Conservation (phyloP, 2,329 filamentous ascomycete genomes). For the Neospermospora avenae region DNA sequence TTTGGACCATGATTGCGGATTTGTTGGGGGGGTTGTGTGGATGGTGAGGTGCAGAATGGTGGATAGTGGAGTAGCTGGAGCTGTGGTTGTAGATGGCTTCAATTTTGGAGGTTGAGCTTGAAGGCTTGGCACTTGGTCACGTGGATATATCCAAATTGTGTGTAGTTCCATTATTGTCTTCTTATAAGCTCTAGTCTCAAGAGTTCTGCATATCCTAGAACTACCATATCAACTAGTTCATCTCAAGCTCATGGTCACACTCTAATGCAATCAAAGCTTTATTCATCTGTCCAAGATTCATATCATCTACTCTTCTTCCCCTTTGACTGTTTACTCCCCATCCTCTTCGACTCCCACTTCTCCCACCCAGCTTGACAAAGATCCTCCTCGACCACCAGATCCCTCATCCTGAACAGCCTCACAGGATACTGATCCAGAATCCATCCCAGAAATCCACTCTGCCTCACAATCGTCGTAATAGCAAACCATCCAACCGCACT, state of each 20-base stretch:
- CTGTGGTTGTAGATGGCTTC: conserved; percentile 22
- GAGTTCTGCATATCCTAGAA: neutral
- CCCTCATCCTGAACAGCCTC: conserved; percentile 68
- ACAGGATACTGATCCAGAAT: conserved; percentile 62
- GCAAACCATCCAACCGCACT: conserved; percentile 79
- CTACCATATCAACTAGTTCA: neutral
- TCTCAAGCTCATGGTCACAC: neutral
- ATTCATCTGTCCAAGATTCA: neutral
- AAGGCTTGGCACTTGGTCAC: conserved; percentile 1
- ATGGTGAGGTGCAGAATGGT: neutral
- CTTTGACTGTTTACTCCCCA: conserved; percentile 35
- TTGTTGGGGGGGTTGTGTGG: conserved; percentile 9
- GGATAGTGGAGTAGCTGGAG: conserved; percentile 22
- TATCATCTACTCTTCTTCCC: conserved; percentile 30
- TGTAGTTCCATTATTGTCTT: no score
- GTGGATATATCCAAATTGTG: neutral
- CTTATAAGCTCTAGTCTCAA: neutral
- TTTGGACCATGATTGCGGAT: conserved; percentile 34
- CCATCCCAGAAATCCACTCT: conserved; percentile 69
- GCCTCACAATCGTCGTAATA: conserved; percentile 63
- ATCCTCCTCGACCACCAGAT: conserved; percentile 85
- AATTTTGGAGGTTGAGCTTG: conserved; percentile 16
- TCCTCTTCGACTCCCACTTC: conserved; percentile 64
- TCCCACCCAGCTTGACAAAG: conserved; percentile 90
- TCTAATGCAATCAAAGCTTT: neutral